A percentile compares a stretch with the other conserved stretches of the same genome.
phyloP scores from a whole-genome alignment of 371 early-diverging fungal genomes.

The Saksenaea vasiformis region DNA sequence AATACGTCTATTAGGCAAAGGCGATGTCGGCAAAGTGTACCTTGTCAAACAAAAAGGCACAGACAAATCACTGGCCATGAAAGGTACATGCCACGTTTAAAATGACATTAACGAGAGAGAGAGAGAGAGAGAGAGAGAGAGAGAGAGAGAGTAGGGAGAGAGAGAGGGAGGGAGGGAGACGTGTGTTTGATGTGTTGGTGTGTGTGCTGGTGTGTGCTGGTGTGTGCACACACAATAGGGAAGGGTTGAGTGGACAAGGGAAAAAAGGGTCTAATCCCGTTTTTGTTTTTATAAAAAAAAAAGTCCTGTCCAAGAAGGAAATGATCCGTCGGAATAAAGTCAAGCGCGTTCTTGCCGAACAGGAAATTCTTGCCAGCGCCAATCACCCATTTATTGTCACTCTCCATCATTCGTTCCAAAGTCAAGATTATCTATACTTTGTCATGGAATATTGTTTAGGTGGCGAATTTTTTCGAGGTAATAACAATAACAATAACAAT shows the following conservation, averaged over 20 bases:
- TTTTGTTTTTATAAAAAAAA: not conserved
- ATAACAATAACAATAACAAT: constrained; percentile 6
- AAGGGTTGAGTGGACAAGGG: no score
- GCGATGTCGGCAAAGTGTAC: constrained; percentile 96
- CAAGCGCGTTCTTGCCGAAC: constrained; percentile 86
- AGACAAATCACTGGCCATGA: constrained; percentile 91
- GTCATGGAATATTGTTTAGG: constrained; percentile 97
- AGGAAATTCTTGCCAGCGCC: constrained; percentile 73
- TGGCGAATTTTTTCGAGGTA: constrained; percentile 92
- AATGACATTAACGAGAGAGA: no score
- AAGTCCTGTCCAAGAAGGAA: constrained; percentile 83
- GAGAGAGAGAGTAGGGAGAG: not conserved
- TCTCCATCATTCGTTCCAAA: constrained; percentile 91
- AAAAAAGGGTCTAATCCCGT: constrained; percentile 1
- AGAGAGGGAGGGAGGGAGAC: constrained; percentile 9
- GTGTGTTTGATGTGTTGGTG: no score
- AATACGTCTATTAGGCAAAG: constrained; percentile 87
- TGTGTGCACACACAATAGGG: no score
- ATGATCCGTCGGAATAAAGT: constrained; percentile 89
- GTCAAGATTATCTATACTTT: constrained; percentile 85
- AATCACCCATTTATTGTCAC: constrained; percentile 95
- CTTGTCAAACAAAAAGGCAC: constrained; percentile 88
- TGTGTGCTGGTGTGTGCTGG: no score
- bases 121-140: constrained; percentile 10
- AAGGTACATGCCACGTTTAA: no score